Evolutionary conservation across 2,329 filamentous ascomycete species (phyloP).

Genomic region (Dothidotthia symphoricarpi): DNA sequence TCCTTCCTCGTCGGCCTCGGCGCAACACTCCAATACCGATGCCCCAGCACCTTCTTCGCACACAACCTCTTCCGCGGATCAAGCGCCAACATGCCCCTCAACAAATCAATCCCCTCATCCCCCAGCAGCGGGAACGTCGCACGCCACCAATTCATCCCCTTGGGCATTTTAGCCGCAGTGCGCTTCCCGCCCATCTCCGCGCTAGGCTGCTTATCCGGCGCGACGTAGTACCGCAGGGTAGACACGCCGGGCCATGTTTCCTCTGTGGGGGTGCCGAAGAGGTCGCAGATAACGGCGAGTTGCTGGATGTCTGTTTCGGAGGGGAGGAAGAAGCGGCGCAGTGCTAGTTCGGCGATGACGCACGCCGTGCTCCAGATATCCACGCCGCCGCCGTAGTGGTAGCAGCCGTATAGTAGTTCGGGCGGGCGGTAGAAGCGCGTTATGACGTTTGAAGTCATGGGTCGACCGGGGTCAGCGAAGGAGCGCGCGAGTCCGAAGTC

Average conservation of each 20-base stretch:
- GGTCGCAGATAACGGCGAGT: slow-evolving; percentile 77
- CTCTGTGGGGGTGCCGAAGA: slow-evolving; percentile 86
- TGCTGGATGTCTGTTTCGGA: slow-evolving; percentile 85
- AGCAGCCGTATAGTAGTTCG: slow-evolving; percentile 86
- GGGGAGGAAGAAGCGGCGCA: slow-evolving; percentile 78
- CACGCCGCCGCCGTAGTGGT: slow-evolving; percentile 84
- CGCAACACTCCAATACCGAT: slow-evolving; percentile 81
- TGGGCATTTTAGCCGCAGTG: slow-evolving; percentile 53
- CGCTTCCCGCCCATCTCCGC: slow-evolving; percentile 34
- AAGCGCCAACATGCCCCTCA: slow-evolving; percentile 79
- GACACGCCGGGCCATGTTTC: slow-evolving; percentile 94
- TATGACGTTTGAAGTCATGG: slow-evolving; percentile 93
- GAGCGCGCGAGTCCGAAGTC: slow-evolving; percentile 93
- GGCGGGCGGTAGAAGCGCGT: slow-evolving; percentile 96
- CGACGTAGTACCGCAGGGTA: slow-evolving; percentile 75
- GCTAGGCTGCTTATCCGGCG: slow-evolving; percentile 50
- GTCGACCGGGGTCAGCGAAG: slow-evolving; percentile 82
- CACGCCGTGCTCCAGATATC: slow-evolving; percentile 93
- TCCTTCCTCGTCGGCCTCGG: slow-evolving; percentile 80
- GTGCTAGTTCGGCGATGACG: slow-evolving; percentile 87
- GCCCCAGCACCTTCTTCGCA: slow-evolving; percentile 72
- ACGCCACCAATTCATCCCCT: slow-evolving; percentile 71
- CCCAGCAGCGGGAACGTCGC: slow-evolving; percentile 77
- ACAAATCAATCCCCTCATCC: slow-evolving; percentile 76
- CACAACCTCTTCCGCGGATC: slow-evolving; percentile 84